Conservation (phyloP, 306 rosid species). For the Cicer cuneatum region DNA sequence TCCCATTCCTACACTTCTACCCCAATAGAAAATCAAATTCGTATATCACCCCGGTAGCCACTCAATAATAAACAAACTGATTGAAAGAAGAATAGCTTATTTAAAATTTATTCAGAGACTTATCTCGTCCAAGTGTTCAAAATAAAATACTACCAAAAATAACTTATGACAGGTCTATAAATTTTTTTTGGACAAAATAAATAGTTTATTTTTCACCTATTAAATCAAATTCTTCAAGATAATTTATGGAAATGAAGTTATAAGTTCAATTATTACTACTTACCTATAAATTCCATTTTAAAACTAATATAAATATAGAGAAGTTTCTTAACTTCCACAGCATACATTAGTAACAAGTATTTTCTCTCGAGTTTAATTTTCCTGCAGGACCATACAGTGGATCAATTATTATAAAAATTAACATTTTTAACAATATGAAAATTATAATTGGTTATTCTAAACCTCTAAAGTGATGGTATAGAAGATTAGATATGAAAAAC, state of each 20-base stretch:
- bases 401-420: too few species aligned
- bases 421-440: too few species aligned
- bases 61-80: not conserved
- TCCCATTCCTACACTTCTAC: conserved; percentile 8
- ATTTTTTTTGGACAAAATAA: too few species aligned
- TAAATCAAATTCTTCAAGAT: not conserved
- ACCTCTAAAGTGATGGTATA: not conserved
- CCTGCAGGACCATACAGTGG: too few species aligned
- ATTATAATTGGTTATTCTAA: not conserved
- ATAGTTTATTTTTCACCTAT: not conserved
- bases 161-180: not conserved
- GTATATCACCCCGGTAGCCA: not conserved
- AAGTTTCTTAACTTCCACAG: not conserved
- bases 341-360: too few species aligned
- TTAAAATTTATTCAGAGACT: not conserved
- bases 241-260: not conserved
- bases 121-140: not conserved
- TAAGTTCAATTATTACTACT: not conserved
- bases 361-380: too few species aligned
- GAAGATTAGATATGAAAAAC: not conserved
- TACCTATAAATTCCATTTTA: not conserved
- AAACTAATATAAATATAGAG: not conserved
- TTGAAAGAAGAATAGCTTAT: not conserved
- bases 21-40: not conserved
- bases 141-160: too few species aligned